Base-by-base conservation (phyloP, 441 rosid species). In the Populus hybrid region DNA sequence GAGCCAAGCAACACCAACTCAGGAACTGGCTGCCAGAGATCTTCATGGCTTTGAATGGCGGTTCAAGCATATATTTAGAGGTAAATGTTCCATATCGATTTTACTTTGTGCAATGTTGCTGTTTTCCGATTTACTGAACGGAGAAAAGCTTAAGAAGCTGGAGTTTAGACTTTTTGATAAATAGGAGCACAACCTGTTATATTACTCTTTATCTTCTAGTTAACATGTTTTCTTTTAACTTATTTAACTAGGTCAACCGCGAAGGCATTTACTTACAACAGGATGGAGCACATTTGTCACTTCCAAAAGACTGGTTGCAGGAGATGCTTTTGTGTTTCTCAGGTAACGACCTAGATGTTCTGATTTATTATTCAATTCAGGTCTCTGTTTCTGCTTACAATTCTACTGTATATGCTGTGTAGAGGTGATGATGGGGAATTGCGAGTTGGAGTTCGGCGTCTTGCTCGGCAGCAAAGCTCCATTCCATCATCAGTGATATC, bases 241-340 rank as follows among this genome's bases (percentile, higher is more conserved):
- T 73, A 50, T 73, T 66, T 80, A 23, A 69, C 61, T 76, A 95
- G 99, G 99, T 32, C 98, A 95, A 85, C 99, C 99, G 5, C 85
- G 97, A 74, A 90, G 98, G 80, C 98, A 96, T 88, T 87, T 96
- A 84, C 95, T 96, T 73, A 96, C 98, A 12, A 96, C 98, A 1
- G 99, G 99, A 28, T 95, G 99, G 99, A 96, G 97, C 81, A 90
- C 97, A 11, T 96, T 91, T 82, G 98, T 94, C 46, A 89, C 95
- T 54, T 90, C 98, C 6, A 95, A 95, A 80, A 90, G 91, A 86
- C 84, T 95, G 74, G 90, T 88, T 63, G 98, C 98, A 6, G 98
- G 98, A 64, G 99, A 95, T 85, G 91, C 95, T 10, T 92, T 96
- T 83, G 98, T 96, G 79, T 96, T 94, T 87, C 83, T 96, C 54